These are phyloP conservation scores for Eucommia ulmoides DNA, from an alignment of 257 asterid genomes.

Conservation along the genomic window DNA sequence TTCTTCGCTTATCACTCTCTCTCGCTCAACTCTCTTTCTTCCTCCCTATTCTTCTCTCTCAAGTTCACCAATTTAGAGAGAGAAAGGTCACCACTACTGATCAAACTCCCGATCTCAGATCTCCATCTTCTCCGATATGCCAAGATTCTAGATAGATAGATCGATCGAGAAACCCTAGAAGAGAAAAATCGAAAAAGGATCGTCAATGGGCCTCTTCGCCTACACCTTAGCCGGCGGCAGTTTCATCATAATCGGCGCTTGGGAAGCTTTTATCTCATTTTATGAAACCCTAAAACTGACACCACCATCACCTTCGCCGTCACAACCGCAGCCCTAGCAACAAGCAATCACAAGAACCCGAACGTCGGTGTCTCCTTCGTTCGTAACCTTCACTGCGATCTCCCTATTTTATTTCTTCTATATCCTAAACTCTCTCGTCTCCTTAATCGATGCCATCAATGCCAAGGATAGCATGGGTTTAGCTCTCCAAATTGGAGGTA, in stretches of 20 bases:
- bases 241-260: neutral
- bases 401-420: conserved; percentile 38
- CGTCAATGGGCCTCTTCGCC: neutral
- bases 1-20: too few relatives aligned
- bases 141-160: too few relatives aligned
- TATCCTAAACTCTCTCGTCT: conserved; percentile 48
- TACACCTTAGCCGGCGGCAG: neutral
- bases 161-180: too few relatives aligned
- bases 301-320: conserved; percentile 13
- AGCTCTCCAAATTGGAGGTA: conserved; percentile 62
- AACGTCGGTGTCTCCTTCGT: conserved; percentile 24
- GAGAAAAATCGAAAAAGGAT: too few relatives aligned
- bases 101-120: too few relatives aligned
- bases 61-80: too few relatives aligned
- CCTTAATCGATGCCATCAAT: conserved; percentile 50
- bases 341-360: conserved; percentile 9
- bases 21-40: too few relatives aligned
- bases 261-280: neutral
- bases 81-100: too few relatives aligned
- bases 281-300: neutral
- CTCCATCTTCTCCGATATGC: too few relatives aligned
- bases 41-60: too few relatives aligned
- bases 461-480: conserved; percentile 47
- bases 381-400: conserved; percentile 43
- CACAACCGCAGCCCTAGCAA: conserved; percentile 8